A percentile compares a stretch with the other conserved stretches of the same genome.
These are phyloP conservation scores for Balamuthia mandrillaris DNA, from an alignment of 208 protist genomes.

Conservation along the genomic window DNA sequence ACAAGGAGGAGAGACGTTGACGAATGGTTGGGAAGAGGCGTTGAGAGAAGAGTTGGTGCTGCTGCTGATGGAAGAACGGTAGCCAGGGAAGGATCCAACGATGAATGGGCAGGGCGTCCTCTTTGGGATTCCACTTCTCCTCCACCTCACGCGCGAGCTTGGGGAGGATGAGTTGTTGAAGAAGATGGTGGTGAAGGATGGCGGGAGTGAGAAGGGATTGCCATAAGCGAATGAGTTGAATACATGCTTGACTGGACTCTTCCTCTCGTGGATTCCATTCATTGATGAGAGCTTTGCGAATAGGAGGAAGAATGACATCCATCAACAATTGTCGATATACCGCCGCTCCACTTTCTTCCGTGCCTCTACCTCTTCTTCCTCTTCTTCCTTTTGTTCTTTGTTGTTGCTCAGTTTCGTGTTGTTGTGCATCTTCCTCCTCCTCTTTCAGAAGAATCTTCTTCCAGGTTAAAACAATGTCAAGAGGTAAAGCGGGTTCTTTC, in stretches of 20 bases:
- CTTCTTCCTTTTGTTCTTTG: background rate
- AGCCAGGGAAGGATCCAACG: slow-evolving; percentile 40
- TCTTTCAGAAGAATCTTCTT: background rate
- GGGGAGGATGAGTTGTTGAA: slow-evolving; percentile 40
- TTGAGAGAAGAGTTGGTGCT: too few relatives aligned
- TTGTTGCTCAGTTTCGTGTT: background rate
- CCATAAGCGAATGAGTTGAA: too few relatives aligned
- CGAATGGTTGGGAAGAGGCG: slow-evolving; percentile 17
- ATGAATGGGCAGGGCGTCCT: slow-evolving; percentile 41
- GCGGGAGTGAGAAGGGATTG: background rate
- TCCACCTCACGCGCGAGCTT: slow-evolving; percentile 33
- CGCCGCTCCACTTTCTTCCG: background rate
- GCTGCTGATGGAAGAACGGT: slow-evolving; percentile 12
- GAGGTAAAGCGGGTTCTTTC: background rate
- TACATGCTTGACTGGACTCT: background rate
- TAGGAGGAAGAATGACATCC: slow-evolving; percentile 30
- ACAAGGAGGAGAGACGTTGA: background rate
- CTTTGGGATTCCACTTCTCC: slow-evolving; percentile 30
- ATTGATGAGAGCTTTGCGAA: background rate
- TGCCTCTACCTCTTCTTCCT: background rate
- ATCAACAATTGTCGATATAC: slow-evolving; percentile 33
- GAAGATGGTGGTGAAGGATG: slow-evolving; percentile 26
- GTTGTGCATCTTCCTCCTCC: background rate
- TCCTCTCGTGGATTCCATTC: slow-evolving; percentile 30
- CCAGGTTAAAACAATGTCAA: background rate